phyloP scores from a whole-genome alignment of 202 grass and related monocot species.

The Alloteropsis angusta region DNA sequence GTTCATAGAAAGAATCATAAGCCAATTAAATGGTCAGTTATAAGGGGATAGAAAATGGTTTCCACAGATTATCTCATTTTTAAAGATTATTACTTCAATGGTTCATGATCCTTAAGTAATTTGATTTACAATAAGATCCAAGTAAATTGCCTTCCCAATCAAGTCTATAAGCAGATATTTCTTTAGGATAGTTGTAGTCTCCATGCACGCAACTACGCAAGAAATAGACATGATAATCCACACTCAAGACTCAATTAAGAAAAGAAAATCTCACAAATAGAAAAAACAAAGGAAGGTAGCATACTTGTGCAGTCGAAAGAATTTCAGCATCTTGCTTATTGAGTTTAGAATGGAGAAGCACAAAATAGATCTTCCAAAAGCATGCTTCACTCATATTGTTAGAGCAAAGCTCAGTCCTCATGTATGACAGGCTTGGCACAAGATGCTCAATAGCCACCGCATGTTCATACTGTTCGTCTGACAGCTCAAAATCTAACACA shows the following conservation, averaged over 20 bases:
- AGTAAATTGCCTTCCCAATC: not conserved
- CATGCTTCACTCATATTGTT: conserved; percentile 82
- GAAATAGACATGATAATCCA: not conserved
- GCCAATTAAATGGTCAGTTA: not conserved
- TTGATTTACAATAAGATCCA: not conserved
- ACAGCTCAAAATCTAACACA: conserved; percentile 91
- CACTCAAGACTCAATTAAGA: not conserved
- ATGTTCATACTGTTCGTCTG: conserved; percentile 78
- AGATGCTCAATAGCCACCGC: conserved; percentile 67
- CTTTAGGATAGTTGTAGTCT: not conserved
- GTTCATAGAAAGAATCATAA: not conserved
- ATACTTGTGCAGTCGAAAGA: conserved; percentile 72
- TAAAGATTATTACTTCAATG: too few species aligned
- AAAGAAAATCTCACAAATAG: not conserved
- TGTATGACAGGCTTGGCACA: conserved; percentile 72
- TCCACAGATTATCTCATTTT: too few species aligned
- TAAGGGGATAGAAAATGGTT: not conserved
- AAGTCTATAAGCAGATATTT: not conserved
- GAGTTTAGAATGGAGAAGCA: conserved; percentile 75
- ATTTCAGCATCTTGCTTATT: conserved; percentile 67
- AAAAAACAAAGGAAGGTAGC: not conserved
- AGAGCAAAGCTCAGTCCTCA: conserved; percentile 87
- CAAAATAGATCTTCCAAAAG: conserved; percentile 99
- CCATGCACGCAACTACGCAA: conserved; percentile 5
- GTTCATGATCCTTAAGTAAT: not conserved